Conservation (phyloP, 768 basidiomycete genomes). For the Heimioporus sp. region DNA sequence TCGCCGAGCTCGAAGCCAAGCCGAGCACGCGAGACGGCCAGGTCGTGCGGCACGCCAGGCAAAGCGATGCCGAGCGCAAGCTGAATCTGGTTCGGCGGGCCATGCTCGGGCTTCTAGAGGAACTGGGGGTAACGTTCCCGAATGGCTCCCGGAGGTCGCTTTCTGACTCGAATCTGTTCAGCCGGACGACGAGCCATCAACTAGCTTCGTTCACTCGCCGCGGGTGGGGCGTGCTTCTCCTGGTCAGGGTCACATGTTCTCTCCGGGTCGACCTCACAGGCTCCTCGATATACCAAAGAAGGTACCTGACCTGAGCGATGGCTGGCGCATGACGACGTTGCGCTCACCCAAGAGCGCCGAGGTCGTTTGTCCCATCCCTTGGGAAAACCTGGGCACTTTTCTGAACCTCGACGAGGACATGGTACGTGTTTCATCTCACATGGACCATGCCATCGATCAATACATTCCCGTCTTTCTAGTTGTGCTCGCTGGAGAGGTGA, state of each 20-base stretch:
- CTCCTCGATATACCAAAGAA: slow-evolving; percentile 3
- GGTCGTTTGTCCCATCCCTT: slow-evolving; percentile 32
- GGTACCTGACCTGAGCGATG: slow-evolving; percentile 15
- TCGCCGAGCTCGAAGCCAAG: slow-evolving; percentile 38
- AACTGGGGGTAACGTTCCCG: slow-evolving; percentile 33
- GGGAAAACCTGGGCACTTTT: slow-evolving; percentile 20
- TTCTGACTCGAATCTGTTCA: slow-evolving; percentile 9
- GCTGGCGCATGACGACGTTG: slow-evolving; percentile 42
- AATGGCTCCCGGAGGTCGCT: background rate
- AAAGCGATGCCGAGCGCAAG: slow-evolving; percentile 32
- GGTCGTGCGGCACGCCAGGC: slow-evolving; percentile 30
- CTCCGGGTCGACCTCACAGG: slow-evolving; percentile 10
- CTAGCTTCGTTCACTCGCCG: slow-evolving; percentile 12
- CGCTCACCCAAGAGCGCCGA: slow-evolving; percentile 37
- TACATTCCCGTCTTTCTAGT: slow-evolving; percentile 9
- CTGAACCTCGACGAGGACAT: slow-evolving; percentile 38
- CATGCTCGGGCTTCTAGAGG: slow-evolving; percentile 41
- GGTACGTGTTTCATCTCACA: slow-evolving; percentile 31
- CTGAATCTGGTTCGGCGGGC: slow-evolving; percentile 37
- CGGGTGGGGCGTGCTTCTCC: background rate
- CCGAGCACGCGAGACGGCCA: slow-evolving; percentile 23
- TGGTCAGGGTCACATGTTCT: background rate
- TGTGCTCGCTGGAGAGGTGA: slow-evolving; percentile 31
- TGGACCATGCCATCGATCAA: background rate
- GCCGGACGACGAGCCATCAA: slow-evolving; percentile 19